Base-by-base conservation (phyloP, 352 stramenopile genomes). In the Phytophthora capsici region DNA sequence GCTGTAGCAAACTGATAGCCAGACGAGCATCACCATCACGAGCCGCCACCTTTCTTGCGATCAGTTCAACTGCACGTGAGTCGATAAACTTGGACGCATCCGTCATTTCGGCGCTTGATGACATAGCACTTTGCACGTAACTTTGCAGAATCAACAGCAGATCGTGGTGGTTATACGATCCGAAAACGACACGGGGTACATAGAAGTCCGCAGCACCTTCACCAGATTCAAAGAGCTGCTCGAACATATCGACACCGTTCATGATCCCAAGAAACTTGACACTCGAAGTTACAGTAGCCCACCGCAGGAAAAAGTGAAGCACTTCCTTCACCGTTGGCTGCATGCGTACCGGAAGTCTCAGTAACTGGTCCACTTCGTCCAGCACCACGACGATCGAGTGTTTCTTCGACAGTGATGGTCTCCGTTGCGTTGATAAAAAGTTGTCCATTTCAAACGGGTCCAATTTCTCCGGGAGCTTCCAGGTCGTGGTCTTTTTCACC, bases 231-330 rank as follows among this genome's bases (percentile, higher is more conserved):
- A 77, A 60, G 26, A 91, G 74, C 30, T 80, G 77, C 14, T 82
- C 47, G 57, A 89, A 86, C 84, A 92, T 89, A 60, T 92, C 84
- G 48, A 90, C 60, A 28, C 83, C 83, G 45, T 92, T 92, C 73
- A 92, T 84, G 51, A 92, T 86, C 13, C 78, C 79, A 45, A 92
- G 40, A 40, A 92, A 86, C 53, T 77, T 77, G 41, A 90, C 49
- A 6, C 37, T 37, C 2, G 78, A 47, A 5, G 75, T 68, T 17
- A 77, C 40, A 34, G 79, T 47, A 3, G 84, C 69, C 84, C 84
- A 92, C 7, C 68, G 73, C 28, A 88, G 70, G 19, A 89, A 67
- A 51, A 92, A 90, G 20, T 69, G 69, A 14, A 92, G 69, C 22
- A 92, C 34, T 17, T 80, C 62, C 40, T 86, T 74, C n/a, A 89